These are phyloP conservation scores for Ophiostoma triangulosporum DNA, from an alignment of 2,329 filamentous ascomycete species.

Conservation along the genomic window DNA sequence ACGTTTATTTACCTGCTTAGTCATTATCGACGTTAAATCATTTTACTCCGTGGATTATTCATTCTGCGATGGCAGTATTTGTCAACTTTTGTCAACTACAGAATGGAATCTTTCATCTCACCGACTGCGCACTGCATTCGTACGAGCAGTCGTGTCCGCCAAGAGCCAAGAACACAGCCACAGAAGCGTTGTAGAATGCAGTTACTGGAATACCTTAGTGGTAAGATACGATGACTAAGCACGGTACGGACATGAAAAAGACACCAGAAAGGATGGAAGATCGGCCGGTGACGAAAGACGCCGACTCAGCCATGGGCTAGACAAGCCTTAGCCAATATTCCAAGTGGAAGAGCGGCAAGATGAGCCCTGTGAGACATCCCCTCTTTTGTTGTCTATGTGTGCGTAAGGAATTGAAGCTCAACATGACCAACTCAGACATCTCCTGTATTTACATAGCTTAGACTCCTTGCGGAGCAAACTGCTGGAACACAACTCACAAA, in stretches of 20 bases:
- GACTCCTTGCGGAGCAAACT: neutral
- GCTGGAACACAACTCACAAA: neutral
- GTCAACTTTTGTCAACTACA: too few relatives aligned
- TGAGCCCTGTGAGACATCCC: neutral
- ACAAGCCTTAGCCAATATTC: constrained; percentile 4
- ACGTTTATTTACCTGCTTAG: too few relatives aligned
- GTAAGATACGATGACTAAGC: neutral
- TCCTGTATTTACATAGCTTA: too few relatives aligned
- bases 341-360: constrained; percentile 4
- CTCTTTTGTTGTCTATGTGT: too few relatives aligned
- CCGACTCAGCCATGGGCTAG: neutral
- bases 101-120: too few relatives aligned
- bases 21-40: too few relatives aligned
- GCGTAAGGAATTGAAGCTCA: too few relatives aligned
- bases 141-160: neutral
- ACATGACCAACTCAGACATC: too few relatives aligned
- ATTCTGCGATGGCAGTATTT: too few relatives aligned
- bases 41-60: too few relatives aligned
- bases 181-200: neutral
- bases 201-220: neutral
- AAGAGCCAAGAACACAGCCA: constrained; percentile 5
- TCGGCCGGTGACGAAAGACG: neutral
- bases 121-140: too few relatives aligned
- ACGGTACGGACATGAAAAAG: neutral
- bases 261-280: neutral